phyloP scores from a whole-genome alignment of 2,329 filamentous ascomycete species.

The Diplodia mutila region DNA sequence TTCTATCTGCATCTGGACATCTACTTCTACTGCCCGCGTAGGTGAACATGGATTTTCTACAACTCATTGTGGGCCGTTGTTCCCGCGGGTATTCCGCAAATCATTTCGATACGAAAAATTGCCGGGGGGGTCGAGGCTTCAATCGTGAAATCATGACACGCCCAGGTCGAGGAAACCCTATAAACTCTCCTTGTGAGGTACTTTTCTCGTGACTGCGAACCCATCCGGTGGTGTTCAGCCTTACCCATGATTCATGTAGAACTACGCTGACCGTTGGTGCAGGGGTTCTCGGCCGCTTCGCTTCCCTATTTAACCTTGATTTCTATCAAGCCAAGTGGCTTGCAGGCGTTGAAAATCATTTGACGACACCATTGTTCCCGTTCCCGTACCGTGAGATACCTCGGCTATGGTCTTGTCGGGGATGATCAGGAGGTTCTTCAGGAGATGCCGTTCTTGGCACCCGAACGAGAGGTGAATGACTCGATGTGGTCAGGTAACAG shows the following conservation, averaged over 20 bases:
- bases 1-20: no score
- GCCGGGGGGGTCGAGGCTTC: neutral
- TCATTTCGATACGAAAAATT: neutral
- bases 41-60: no score
- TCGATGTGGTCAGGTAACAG: neutral
- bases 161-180: neutral
- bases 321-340: neutral
- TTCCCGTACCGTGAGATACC: neutral
- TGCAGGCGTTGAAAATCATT: neutral
- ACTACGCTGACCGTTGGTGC: neutral
- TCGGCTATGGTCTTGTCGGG: neutral
- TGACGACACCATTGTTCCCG: neutral
- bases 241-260: neutral
- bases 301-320: neutral
- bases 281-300: neutral
- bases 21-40: no score
- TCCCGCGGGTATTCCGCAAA: neutral
- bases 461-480: neutral
- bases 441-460: neutral
- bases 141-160: neutral
- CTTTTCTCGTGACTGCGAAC: neutral
- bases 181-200: neutral
- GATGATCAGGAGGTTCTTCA: neutral
- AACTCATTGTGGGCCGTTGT: no score
- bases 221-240: neutral